These are phyloP conservation scores for Pisolithus marmoratus DNA, from an alignment of 768 basidiomycete genomes.

Conservation along the genomic window DNA sequence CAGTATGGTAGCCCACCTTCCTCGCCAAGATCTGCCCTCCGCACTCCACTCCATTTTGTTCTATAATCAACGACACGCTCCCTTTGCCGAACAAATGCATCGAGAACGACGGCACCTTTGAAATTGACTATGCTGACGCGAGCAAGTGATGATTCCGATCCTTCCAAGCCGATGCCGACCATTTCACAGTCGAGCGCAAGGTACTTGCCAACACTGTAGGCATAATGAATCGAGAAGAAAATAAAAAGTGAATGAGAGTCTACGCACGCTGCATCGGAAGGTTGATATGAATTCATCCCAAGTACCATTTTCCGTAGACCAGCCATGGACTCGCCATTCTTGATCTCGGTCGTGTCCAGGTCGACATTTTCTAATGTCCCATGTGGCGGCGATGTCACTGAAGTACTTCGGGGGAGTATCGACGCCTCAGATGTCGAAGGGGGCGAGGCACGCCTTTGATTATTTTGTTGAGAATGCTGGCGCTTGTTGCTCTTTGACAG, in stretches of 20 bases:
- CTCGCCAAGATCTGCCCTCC: conserved; percentile 64
- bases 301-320: conserved; percentile 48
- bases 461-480: conserved; percentile 9
- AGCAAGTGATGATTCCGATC: conserved; percentile 77
- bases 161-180: conserved; percentile 90
- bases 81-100: conserved; percentile 80
- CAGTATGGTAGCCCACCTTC: conserved; percentile 34
- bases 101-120: conserved; percentile 71
- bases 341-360: conserved; percentile 22
- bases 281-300: conserved; percentile 38
- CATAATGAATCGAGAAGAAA: conserved; percentile 2
- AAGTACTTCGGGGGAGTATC: conserved; percentile 1
- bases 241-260: not conserved
- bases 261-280: conserved; percentile 42
- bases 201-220: conserved; percentile 58
- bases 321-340: conserved; percentile 45
- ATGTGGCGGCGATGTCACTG: conserved; percentile 4
- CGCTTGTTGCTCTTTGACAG: conserved; percentile 8
- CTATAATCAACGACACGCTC: conserved; percentile 91
- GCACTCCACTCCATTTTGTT: conserved; percentile 84
- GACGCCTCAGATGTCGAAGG: not conserved
- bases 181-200: conserved; percentile 94
- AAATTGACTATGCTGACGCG: conserved; percentile 90
- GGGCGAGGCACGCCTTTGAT: conserved; percentile 6
- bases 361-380: conserved; percentile 9